A percentile compares a stretch with the other conserved stretches of the same genome.
Evolutionary conservation across 2,329 filamentous ascomycete species (phyloP).

Genomic region (Aspergillus japonicus): DNA sequence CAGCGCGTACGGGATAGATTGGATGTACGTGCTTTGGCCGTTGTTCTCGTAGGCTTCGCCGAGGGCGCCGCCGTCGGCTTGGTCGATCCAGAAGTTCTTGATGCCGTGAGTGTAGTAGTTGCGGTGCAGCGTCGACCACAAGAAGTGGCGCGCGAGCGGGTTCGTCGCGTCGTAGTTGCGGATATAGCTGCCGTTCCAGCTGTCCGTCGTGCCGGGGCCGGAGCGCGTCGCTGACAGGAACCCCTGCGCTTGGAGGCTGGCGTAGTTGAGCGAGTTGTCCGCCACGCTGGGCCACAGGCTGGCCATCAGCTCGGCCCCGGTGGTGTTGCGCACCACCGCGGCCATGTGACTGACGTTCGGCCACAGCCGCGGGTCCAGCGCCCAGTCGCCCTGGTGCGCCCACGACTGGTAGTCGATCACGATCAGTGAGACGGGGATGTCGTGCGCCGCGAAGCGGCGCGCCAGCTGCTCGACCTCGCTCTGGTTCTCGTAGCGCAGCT

Average conservation of each 20-base stretch:
- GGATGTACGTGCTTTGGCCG: constrained; percentile 52
- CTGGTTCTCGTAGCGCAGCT: constrained; percentile 62
- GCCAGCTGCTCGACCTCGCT: constrained; percentile 59
- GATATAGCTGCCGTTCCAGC: constrained; percentile 56
- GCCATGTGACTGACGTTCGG: constrained; percentile 64
- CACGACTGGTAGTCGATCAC: constrained; percentile 66
- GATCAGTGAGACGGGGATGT: constrained; percentile 61
- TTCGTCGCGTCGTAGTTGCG: constrained; percentile 62
- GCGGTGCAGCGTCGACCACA: constrained; percentile 57
- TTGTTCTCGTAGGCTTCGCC: constrained; percentile 39
- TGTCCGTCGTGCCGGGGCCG: constrained; percentile 56
- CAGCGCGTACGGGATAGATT: constrained; percentile 30
- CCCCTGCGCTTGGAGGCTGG: constrained; percentile 59
- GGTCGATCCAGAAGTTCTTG: constrained; percentile 64
- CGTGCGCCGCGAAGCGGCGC: constrained; percentile 52
- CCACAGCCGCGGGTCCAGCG: constrained; percentile 61
- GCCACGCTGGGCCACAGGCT: constrained; percentile 67
- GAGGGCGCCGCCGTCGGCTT: constrained; percentile 54
- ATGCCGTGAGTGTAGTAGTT: constrained; percentile 63
- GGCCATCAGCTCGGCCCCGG: constrained; percentile 61
- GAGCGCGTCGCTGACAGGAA: constrained; percentile 58
- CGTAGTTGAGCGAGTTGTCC: constrained; percentile 55
- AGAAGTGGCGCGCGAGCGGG: constrained; percentile 54
- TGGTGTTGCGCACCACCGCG: constrained; percentile 53
- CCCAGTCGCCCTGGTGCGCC: constrained; percentile 64